Percentiles rank a stretch among this genome's conserved stretches.
Evolutionary conservation across 495 filamentous ascomycete genomes (phyloP).

Genomic region (Geoglossum glabrum): DNA sequence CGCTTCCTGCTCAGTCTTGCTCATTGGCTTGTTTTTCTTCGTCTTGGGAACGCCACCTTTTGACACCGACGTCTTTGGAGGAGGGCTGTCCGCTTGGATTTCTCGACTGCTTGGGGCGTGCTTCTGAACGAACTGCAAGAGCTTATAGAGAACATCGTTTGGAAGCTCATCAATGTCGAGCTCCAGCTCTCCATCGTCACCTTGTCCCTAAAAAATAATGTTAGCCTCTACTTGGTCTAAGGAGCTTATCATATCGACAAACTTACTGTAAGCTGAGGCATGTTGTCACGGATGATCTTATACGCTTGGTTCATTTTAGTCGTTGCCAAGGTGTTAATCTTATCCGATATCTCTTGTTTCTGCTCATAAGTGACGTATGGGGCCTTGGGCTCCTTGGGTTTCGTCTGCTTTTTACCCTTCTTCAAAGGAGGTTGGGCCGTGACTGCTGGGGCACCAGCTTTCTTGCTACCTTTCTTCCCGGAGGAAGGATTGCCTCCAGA

Average conservation of each 20-base stretch:
- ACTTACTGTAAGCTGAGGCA: constrained; percentile 47
- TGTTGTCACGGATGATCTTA: constrained; percentile 77
- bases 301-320: constrained; percentile 57
- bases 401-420: constrained; percentile 26
- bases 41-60: constrained; percentile 38
- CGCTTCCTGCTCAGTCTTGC: constrained; percentile 75
- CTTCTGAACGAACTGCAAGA: constrained; percentile 58
- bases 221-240: constrained; percentile 9
- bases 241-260: background rate
- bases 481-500: constrained; percentile 11
- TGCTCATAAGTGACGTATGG: constrained; percentile 44
- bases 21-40: constrained; percentile 99
- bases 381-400: constrained; percentile 26
- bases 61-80: constrained; percentile 19
- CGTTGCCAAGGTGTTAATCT: constrained; percentile 54
- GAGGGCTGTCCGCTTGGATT: constrained; percentile 21
- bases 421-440: constrained; percentile 17
- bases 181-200: constrained; percentile 70
- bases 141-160: constrained; percentile 48
- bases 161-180: constrained; percentile 75
- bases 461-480: constrained; percentile 33
- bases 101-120: constrained; percentile 28
- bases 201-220: constrained; percentile 13
- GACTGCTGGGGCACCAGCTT: constrained; percentile 12
- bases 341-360: constrained; percentile 70